Conservation (phyloP, 495 filamentous ascomycete genomes). For the Neurospora sp. region DNA sequence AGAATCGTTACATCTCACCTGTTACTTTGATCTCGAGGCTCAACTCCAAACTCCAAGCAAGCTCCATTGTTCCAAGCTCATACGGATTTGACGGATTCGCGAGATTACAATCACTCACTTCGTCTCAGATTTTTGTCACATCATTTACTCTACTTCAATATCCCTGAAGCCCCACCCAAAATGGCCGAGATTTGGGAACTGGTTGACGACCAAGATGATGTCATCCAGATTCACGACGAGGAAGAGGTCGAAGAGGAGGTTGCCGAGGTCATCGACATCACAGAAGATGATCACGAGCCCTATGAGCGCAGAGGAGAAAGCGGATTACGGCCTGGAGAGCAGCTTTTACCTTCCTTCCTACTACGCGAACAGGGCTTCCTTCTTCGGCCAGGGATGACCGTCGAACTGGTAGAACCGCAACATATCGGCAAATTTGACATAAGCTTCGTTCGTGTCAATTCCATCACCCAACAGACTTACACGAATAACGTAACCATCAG, state of each 20-base stretch:
- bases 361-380: not conserved
- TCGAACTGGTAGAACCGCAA: not conserved
- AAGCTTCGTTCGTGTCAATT: conserved; percentile 6
- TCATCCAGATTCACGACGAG: not conserved
- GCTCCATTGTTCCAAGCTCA: no score
- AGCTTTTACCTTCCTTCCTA: accelerated
- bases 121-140: no score
- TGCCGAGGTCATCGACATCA: conserved; percentile 6
- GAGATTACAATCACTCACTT: no score
- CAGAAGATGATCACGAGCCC: not conserved
- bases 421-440: not conserved
- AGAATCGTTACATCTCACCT: not conserved
- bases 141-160: no score
- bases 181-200: not conserved
- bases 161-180: no score
- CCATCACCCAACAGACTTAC: not conserved
- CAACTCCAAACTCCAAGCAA: not conserved
- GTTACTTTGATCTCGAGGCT: not conserved
- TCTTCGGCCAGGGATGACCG: not conserved
- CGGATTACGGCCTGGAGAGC: no score
- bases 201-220: not conserved
- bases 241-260: not conserved
- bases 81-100: no score
- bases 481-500: not conserved
- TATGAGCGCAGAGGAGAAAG: no score